Base-by-base conservation (phyloP, 768 basidiomycete genomes). In the Pulveroboletus sp. region DNA sequence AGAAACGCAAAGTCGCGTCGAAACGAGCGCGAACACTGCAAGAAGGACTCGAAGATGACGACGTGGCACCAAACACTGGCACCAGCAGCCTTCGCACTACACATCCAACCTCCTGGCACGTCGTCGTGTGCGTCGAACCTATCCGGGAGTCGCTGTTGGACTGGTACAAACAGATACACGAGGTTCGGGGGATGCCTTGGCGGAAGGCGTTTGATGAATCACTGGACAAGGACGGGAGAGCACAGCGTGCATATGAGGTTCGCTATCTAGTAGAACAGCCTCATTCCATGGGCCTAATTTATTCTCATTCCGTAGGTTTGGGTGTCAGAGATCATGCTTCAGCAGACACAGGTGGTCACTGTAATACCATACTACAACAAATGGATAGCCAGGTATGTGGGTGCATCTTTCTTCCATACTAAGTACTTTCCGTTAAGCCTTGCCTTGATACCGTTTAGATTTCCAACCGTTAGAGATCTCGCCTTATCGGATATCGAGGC, bases 251-350 rank as follows among this genome's bases (percentile, higher is more conserved):
- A 7, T 97, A 98, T 61, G 92, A 97, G 78, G 94, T 93, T 60
- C 47, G 75, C 49, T 36, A 6, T 31, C 9, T 3, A 5, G 4
- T 3, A 5, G 4, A 10, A 19, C 3, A 24, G 1, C 21, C 13
- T 44, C 20, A 10, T 39, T 37, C 40, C 27, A 14, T 11, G 11
- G 0, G 1, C 2, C 14, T 7, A n/a, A 6, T 31, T 38, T 27
- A 41, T 17, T 20, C 16, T 11, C 8, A 9, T 2, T 31, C 40
- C 25, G 33, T 38, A 89, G 89, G 87, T 92, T 21, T 91, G 90
- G 88, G 76, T 93, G 20, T 90, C 85, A 13, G 92, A 97, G 70
- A 85, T 97, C 49, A 97, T 97, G 94, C 75, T 94, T 2, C 94
- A 98, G 67, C 94, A 98, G 68, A 97, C 94, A 0, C 93, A 95